Base-by-base conservation (phyloP, 306 rosid genomes). In the Gastrolobium villosum region DNA sequence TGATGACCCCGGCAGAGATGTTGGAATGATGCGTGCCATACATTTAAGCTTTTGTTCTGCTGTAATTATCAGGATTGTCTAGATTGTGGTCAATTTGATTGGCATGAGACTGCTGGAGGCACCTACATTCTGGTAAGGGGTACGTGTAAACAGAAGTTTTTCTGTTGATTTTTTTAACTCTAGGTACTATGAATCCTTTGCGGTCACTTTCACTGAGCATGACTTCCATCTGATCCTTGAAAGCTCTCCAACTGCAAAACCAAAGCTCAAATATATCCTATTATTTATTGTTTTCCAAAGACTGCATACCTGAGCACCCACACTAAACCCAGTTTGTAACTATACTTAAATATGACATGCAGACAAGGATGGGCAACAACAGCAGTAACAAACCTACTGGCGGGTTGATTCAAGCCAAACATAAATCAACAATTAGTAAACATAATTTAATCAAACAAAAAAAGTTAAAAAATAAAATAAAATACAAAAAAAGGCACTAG, bases 81-180 rank as follows among this genome's bases (percentile, higher is more conserved):
- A 65, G 66, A 75, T 50, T 71, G 50, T 63, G 79, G 78, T 79
- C 86, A 53, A 72, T 72, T 81, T 65, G 72, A 75, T 76, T 46
- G 67, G 72, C 74, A 6, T 53, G 91, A 50, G 82, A 79, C 76
- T 83, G 89, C 59, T 91, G 96, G 39, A 93, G 82, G 86, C 99
- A 96, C 75, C 97, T 85, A 74, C 98, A 96, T 81, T 96, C 99
- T 2, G 99, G 99, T 61, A 96, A 86, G 7, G 99, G 99, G 86
- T 89, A 93, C 0, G 87, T 81, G 88, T 93, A 96, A 59, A 96
- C 89, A 26, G 98, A 96, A 80, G 98, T 93, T 87, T 96, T 96
- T 84, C 97, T 75, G 83, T 92, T 88, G 78, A 93, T 80, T 55
- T 93, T 93, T 87, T 91, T 88, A 55, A 91, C 93, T 86, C 99